Percentiles rank a stretch among this genome's conserved stretches.
phyloP scores from a whole-genome alignment of 2,329 filamentous ascomycete genomes.

The Curvularia spicifera region DNA sequence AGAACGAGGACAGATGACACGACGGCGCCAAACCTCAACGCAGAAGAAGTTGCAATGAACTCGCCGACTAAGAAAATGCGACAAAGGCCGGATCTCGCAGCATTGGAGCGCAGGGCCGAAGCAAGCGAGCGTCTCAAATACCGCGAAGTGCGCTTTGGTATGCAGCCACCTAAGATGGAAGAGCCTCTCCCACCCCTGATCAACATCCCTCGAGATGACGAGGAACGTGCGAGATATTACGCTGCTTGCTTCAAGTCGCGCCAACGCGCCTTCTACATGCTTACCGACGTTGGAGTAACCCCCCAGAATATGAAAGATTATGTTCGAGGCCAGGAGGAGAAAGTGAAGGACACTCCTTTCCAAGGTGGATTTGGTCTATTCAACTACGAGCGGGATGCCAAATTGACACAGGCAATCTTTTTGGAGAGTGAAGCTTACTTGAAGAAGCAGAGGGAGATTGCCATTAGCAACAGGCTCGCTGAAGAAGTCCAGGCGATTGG shows the following conservation, averaged over 20 bases:
- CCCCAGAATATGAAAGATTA: conserved; percentile 40
- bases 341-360: conserved; percentile 33
- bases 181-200: conserved; percentile 38
- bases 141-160: conserved; percentile 41
- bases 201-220: conserved; percentile 37
- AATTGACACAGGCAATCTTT: conserved; percentile 25
- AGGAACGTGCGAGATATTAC: conserved; percentile 36
- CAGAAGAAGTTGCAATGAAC: conserved; percentile 23
- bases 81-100: conserved; percentile 34
- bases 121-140: conserved; percentile 43
- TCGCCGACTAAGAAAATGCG: conserved; percentile 30
- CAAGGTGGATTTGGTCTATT: conserved; percentile 27
- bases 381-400: conserved; percentile 37
- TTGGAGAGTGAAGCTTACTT: conserved; percentile 23
- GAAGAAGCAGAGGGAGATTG: conserved; percentile 35
- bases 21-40: neutral
- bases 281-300: conserved; percentile 41
- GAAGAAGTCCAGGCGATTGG: conserved; percentile 33
- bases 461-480: conserved; percentile 36
- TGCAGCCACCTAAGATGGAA: conserved; percentile 34
- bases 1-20: conserved; percentile 10
- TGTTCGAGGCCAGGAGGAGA: conserved; percentile 27
- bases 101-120: conserved; percentile 31
- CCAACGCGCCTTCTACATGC: conserved; percentile 37
- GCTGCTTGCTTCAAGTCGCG: conserved; percentile 43